Percentiles rank a stretch among this genome's conserved stretches.
These are phyloP conservation scores for Nannochloropsis gaditana DNA, from an alignment of 108 stramenopile genomes.

Conservation along the genomic window DNA sequence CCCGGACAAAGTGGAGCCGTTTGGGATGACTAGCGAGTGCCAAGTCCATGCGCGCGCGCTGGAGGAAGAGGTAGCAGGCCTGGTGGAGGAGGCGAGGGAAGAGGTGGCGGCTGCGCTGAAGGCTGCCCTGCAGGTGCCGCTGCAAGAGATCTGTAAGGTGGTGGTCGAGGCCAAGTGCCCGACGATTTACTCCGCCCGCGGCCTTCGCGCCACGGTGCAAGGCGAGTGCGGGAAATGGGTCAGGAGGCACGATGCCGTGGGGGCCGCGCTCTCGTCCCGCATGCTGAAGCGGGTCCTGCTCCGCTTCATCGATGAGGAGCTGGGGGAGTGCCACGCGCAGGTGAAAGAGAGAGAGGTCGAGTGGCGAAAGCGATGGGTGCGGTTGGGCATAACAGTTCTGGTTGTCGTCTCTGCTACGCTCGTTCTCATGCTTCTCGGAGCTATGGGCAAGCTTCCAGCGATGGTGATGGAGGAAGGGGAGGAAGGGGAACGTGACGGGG, in stretches of 20 bases:
- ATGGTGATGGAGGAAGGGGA: conserved; percentile 12
- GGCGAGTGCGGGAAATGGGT: conserved; percentile 8
- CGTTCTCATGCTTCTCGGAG: not conserved
- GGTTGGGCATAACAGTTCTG: not conserved
- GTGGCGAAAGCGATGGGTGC: not conserved
- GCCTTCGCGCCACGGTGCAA: not conserved
- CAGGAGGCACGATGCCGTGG: not conserved
- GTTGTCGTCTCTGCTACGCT: not conserved
- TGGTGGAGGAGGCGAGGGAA: conserved; percentile 11
- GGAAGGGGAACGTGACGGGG: not conserved
- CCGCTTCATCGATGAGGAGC: not conserved
- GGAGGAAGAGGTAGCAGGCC: not conserved
- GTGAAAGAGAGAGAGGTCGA: not conserved
- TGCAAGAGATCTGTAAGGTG: conserved; percentile 10
- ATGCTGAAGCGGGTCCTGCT: not conserved
- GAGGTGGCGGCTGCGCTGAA: not conserved
- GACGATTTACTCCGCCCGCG: not conserved
- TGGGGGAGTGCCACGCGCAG: not conserved
- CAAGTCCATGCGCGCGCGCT: not conserved
- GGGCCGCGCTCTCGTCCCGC: not conserved
- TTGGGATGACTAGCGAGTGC: not conserved
- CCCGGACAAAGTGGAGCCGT: not conserved
- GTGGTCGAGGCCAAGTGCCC: conserved; percentile 10
- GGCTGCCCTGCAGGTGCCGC: not conserved
- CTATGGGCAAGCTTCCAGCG: conserved; percentile 11